Evolutionary conservation across 768 basidiomycete species (phyloP).

Genomic region (Lactarius sp.): DNA sequence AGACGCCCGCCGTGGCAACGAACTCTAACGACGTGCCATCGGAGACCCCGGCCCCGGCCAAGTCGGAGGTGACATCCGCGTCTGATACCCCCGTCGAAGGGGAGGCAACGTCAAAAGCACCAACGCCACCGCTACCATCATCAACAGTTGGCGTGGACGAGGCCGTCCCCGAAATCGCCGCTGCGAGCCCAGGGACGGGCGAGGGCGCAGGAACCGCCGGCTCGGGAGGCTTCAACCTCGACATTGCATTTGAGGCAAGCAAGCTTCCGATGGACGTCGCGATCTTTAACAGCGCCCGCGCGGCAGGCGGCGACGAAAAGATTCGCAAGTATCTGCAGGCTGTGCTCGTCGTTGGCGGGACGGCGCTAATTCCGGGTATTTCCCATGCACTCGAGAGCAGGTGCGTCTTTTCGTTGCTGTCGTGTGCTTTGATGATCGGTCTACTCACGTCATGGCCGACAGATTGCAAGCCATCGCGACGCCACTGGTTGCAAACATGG

Average conservation of each 20-base stretch:
- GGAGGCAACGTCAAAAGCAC: slow-evolving; percentile 20
- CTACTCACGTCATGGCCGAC: slow-evolving; percentile 7
- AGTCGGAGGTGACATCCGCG: slow-evolving; percentile 26
- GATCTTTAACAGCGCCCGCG: slow-evolving; percentile 87
- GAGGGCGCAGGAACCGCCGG: slow-evolving; percentile 14
- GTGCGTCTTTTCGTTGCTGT: slow-evolving; percentile 37
- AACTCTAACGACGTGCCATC: slow-evolving; percentile 21
- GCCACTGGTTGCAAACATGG: slow-evolving; percentile 76
- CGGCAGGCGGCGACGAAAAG: slow-evolving; percentile 83
- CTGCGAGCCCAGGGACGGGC: slow-evolving; percentile 11
- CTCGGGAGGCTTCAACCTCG: slow-evolving; percentile 48
- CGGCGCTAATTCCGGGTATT: slow-evolving; percentile 75
- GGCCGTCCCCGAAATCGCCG: slow-evolving; percentile 8
- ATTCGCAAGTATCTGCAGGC: slow-evolving; percentile 85
- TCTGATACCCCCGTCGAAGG: slow-evolving; percentile 22
- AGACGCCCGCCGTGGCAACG: slow-evolving; percentile 27
- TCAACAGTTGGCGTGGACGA: slow-evolving; percentile 17
- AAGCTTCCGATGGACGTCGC: slow-evolving; percentile 91
- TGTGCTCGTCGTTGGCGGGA: slow-evolving; percentile 84
- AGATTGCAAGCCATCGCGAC: slow-evolving; percentile 82
- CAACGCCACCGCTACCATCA: slow-evolving; percentile 26
- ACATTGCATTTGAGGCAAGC: slow-evolving; percentile 79
- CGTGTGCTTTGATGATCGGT: not conserved
- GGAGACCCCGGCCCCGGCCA: slow-evolving; percentile 21
- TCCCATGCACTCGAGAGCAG: slow-evolving; percentile 84